phyloP scores from a whole-genome alignment of 352 stramenopile genomes.

The Phytophthora pinifolia region DNA sequence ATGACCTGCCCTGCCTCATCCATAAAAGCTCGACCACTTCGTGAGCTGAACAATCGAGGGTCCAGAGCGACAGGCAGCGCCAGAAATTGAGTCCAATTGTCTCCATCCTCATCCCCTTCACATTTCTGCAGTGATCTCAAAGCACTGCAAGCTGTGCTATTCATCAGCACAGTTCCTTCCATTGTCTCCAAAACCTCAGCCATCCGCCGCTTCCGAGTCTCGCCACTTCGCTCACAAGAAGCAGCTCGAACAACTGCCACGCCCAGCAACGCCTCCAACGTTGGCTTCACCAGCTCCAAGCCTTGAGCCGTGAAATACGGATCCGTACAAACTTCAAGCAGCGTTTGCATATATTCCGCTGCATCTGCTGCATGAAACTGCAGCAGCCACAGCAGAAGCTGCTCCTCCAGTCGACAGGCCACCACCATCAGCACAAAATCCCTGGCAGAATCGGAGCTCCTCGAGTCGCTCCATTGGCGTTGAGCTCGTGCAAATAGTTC shows the following conservation, averaged over 20 bases:
- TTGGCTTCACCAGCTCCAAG: conserved; percentile 3
- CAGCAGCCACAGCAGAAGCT: conserved; percentile 37
- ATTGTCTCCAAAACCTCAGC: conserved; percentile 5
- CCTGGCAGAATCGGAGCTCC: neutral
- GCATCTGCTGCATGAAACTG: conserved; percentile 36
- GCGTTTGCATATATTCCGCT: conserved; percentile 10
- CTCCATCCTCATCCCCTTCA: neutral
- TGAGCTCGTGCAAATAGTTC: conserved; percentile 23
- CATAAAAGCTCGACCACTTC: conserved; percentile 23
- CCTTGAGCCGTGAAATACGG: conserved; percentile 8
- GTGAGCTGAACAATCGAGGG: conserved; percentile 21
- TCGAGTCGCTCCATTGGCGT: conserved; percentile 17
- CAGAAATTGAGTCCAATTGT: conserved; percentile 26
- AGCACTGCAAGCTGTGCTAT: conserved; percentile 1
- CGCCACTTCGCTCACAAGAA: conserved; percentile 12
- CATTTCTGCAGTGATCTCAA: conserved; percentile 9
- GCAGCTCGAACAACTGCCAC: conserved; percentile 16
- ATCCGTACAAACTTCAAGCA: conserved; percentile 18
- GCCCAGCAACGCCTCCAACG: conserved; percentile 16
- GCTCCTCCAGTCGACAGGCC: conserved; percentile 27
- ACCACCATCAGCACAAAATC: conserved; percentile 29
- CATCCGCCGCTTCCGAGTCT: conserved; percentile 11
- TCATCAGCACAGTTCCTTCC: conserved; percentile 1
- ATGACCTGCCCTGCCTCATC: conserved; percentile 19
- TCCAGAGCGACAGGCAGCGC: conserved; percentile 22